Conservation (phyloP, 306 rosid species). For the Cyamopsis tetragonoloba region DNA sequence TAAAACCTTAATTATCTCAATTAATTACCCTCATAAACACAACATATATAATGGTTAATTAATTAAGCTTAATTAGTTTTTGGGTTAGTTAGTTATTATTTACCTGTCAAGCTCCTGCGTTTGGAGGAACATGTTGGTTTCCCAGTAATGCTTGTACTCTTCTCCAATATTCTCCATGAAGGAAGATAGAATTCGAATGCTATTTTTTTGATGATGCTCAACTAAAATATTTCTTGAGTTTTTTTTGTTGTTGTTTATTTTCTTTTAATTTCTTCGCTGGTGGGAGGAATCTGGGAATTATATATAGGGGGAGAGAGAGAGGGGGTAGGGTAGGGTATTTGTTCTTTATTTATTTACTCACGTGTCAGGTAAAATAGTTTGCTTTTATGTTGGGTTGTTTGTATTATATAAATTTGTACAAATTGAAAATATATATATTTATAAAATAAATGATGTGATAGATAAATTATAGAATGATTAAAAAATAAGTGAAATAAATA, state of each 20-base stretch:
- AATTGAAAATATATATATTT: too few species aligned
- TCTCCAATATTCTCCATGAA: constrained; percentile 66
- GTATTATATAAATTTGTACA: too few species aligned
- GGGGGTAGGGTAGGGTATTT: too few species aligned
- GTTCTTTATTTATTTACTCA: constrained; percentile 28
- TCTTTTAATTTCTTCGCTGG: background rate
- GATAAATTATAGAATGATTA: too few species aligned
- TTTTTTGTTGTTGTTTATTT: background rate
- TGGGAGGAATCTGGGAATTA: background rate
- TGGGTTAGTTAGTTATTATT: background rate
- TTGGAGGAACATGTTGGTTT: constrained; percentile 64
- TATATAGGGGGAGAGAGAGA: background rate
- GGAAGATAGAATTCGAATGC: background rate
- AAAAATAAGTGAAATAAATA: too few species aligned
- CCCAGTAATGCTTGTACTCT: constrained; percentile 69
- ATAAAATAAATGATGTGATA: too few species aligned
- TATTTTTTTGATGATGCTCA: background rate
- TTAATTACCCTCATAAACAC: too few species aligned
- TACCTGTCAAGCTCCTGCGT: constrained; percentile 77
- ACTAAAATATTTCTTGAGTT: background rate
- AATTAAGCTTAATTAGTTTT: too few species aligned
- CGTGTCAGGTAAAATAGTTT: background rate
- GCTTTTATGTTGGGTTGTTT: background rate
- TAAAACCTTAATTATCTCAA: too few species aligned
- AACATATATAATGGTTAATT: background rate